These are phyloP conservation scores for Xylaria sp. DNA, from an alignment of 2,329 filamentous ascomycete genomes.

Conservation along the genomic window DNA sequence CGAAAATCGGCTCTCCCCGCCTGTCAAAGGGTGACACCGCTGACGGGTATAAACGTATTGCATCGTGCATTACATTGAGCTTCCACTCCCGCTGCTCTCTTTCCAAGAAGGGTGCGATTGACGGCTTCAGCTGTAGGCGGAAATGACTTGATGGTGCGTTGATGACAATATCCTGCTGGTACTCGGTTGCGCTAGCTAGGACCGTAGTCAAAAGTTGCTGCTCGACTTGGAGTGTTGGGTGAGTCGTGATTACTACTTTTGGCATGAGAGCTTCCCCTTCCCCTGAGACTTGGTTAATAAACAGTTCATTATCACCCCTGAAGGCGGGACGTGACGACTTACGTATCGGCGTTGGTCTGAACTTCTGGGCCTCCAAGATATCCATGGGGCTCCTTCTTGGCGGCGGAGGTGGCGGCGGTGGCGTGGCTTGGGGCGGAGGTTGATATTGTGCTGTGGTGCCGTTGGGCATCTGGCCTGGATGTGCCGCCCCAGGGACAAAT, in stretches of 20 bases:
- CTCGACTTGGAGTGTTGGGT: slow-evolving; percentile 58
- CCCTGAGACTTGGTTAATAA: slow-evolving; percentile 23
- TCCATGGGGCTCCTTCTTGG: slow-evolving; percentile 30
- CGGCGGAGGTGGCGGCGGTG: slow-evolving; percentile 19
- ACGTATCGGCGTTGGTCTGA: slow-evolving; percentile 30
- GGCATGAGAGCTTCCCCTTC: slow-evolving; percentile 30
- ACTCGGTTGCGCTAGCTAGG: slow-evolving; percentile 57
- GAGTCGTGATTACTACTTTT: slow-evolving; percentile 34
- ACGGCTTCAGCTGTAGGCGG: slow-evolving; percentile 65
- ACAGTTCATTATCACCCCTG: neutral
- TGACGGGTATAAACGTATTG: slow-evolving; percentile 50
- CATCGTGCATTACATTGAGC: slow-evolving; percentile 68
- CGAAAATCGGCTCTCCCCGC: slow-evolving; percentile 63
- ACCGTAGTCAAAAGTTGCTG: slow-evolving; percentile 60
- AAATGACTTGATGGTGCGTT: slow-evolving; percentile 63
- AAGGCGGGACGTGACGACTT: slow-evolving; percentile 8
- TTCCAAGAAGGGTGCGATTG: slow-evolving; percentile 57
- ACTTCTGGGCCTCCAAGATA: slow-evolving; percentile 32
- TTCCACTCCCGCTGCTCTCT: slow-evolving; percentile 63
- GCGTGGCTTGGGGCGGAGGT: slow-evolving; percentile 10
- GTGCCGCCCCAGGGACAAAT: slow-evolving; percentile 23
- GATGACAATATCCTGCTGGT: slow-evolving; percentile 68
- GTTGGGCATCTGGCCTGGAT: slow-evolving; percentile 18
- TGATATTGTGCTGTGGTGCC: slow-evolving; percentile 19
- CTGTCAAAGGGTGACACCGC: slow-evolving; percentile 46